Percentiles rank a stretch among this genome's conserved stretches.
Conservation (phyloP, 1,284 basidiomycete species). For the Meripilus lineatus region DNA sequence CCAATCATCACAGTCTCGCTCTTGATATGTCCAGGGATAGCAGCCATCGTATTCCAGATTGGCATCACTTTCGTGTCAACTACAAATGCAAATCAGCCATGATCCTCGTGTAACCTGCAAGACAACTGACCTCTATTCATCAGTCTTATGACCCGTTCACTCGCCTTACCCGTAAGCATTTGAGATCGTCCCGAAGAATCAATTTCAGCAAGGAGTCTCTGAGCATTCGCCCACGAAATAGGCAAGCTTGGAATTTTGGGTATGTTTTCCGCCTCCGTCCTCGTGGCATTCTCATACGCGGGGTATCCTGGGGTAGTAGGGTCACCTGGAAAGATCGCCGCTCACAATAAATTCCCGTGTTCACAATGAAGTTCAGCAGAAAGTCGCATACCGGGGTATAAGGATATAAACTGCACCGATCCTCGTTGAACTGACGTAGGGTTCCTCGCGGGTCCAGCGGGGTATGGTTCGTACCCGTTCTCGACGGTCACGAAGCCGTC, state of each 20-base stretch:
- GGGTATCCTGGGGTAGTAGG: constrained; percentile 86
- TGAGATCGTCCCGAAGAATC: constrained; percentile 30
- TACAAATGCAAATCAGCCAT: constrained; percentile 1
- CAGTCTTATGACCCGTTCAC: constrained; percentile 45
- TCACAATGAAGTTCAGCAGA: not conserved
- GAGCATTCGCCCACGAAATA: constrained; percentile 68
- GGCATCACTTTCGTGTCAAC: constrained; percentile 54
- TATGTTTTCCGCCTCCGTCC: constrained; percentile 63
- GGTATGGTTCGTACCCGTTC: constrained; percentile 77
- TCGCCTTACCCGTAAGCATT: constrained; percentile 44
- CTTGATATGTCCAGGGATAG: constrained; percentile 84
- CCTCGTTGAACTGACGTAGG: constrained; percentile 85
- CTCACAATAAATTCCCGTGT: not conserved
- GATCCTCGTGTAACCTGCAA: not conserved
- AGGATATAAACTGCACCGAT: constrained; percentile 77
- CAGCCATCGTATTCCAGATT: constrained; percentile 86
- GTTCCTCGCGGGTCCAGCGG: constrained; percentile 84
- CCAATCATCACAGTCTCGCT: constrained; percentile 87
- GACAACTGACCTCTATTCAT: constrained; percentile 54
- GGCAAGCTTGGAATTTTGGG: constrained; percentile 83
- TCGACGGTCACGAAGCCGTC: constrained; percentile 79
- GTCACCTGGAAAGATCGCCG: constrained; percentile 40
- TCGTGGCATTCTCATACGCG: constrained; percentile 79
- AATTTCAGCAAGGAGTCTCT: constrained; percentile 57
- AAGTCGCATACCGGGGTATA: constrained; percentile 53